Evolutionary conservation across 2,329 filamentous ascomycete species (phyloP).

Genomic region (Penicillium sp.): DNA sequence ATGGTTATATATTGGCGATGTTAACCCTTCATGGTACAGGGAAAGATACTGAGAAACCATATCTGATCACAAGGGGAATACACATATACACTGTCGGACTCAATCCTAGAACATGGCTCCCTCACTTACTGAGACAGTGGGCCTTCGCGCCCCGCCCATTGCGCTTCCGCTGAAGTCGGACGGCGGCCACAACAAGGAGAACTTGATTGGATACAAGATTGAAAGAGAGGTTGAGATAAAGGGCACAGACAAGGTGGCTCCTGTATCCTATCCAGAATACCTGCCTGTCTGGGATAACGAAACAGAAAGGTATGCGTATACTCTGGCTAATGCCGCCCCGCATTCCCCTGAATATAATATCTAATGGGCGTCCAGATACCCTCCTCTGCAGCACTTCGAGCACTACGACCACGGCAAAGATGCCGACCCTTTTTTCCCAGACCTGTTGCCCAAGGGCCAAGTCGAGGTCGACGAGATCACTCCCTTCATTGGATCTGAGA

Average conservation of each 20-base stretch:
- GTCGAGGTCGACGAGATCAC: slow-evolving; percentile 60
- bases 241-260: slow-evolving; percentile 52
- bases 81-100: not conserved
- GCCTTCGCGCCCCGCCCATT: slow-evolving; percentile 27
- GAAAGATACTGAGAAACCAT: not conserved
- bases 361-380: slow-evolving; percentile 41
- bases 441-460: slow-evolving; percentile 56
- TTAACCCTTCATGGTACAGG: not conserved
- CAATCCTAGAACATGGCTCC: slow-evolving; percentile 31
- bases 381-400: slow-evolving; percentile 66
- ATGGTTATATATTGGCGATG: slow-evolving; percentile 9
- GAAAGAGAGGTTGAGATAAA: slow-evolving; percentile 53
- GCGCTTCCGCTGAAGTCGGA: slow-evolving; percentile 28
- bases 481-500: slow-evolving; percentile 70
- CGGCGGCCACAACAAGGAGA: slow-evolving; percentile 38
- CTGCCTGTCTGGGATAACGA: slow-evolving; percentile 68
- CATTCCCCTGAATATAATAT: not conserved
- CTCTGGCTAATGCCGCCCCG: not conserved
- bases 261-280: slow-evolving; percentile 67
- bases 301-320: slow-evolving; percentile 33
- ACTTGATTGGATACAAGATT: slow-evolving; percentile 34
- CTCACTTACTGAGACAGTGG: slow-evolving; percentile 30
- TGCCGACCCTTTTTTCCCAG: slow-evolving; percentile 66
- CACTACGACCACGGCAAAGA: slow-evolving; percentile 74
- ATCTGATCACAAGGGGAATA: not conserved